Conservation (phyloP, 371 early-diverging fungal genomes). For the Mortierella sp. region DNA sequence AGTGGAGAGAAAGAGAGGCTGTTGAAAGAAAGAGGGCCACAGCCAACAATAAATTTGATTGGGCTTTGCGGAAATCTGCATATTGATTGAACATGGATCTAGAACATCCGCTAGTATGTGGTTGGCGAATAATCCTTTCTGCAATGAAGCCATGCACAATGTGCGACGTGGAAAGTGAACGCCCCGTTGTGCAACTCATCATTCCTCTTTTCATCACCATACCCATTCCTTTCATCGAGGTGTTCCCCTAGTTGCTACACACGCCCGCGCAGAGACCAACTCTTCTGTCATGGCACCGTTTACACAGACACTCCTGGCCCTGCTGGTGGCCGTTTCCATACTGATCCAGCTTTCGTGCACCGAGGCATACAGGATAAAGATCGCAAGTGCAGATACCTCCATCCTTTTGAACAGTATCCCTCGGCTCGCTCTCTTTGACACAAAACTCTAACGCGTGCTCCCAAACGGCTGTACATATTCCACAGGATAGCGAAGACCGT, state of each 20-base stretch:
- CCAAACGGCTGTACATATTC: neutral
- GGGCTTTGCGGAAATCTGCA: no score
- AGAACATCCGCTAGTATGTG: no score
- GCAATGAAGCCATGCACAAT: no score
- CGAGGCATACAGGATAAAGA: conserved; percentile 24
- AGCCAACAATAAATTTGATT: no score
- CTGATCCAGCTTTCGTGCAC: conserved; percentile 28
- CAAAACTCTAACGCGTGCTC: no score
- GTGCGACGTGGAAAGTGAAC: no score
- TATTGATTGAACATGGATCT: no score
- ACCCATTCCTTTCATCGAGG: neutral
- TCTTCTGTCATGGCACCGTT: conserved; percentile 23
- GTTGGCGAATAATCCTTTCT: no score
- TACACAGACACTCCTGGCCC: conserved; percentile 20
- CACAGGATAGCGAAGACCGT: conserved; percentile 19
- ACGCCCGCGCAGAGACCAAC: neutral
- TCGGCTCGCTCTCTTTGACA: no score
- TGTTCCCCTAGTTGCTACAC: neutral
- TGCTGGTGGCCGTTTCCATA: conserved; percentile 14
- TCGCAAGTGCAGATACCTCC: neutral
- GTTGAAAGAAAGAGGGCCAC: no score
- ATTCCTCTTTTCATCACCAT: neutral
- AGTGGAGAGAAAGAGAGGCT: no score
- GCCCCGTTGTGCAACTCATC: conserved; percentile 1
- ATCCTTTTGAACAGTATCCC: no score